Base-by-base conservation (phyloP, 345 rosid species). In the Boechera stricta region DNA sequence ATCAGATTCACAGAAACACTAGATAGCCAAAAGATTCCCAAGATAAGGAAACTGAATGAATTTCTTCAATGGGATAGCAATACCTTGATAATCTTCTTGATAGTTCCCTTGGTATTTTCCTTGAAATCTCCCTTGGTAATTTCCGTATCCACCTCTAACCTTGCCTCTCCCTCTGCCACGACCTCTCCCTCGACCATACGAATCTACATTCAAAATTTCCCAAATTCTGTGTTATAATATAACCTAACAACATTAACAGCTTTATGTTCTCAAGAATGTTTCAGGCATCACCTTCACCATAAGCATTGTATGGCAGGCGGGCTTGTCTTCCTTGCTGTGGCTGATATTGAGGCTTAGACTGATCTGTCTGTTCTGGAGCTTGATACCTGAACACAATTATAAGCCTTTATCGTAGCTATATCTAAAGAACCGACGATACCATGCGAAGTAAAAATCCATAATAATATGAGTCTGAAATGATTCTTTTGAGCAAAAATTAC, bases 291-390 rank as follows among this genome's bases (percentile, higher is more conserved):
- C 99, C 96, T 83, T 92, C 96, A 74, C 86, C 80, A 75, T 65
- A 77, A 60, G 84, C 75, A 84, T 85, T 86, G 78, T 88, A 86
- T 4, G 85, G 82, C 18, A 54, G 39, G 31, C 77, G 88, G 28
- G 79, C 66, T 79, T 86, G 91, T 76, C 83, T 85, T 26, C 77
- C 86, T 59, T 77, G 91, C 47, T 81, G 88, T 39, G 85, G 93
- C 73, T 84, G 88, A 78, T 83, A 76, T 58, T 82, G 97, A 44
- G 81, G 92, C 82, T 73, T 95, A 45, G 85, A 77, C 33, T 82
- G 92, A 65, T 90, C 90, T 24, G 41, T 52, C 67, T 67, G 63
- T 32, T 62, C 67, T 52, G 99, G 99, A 74, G 96, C 90, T 85
- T 95, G 99, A 74, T 92, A 93, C 83, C 99, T 95, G 74, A 38